Evolutionary conservation across 352 stramenopile species (phyloP).

Genomic region (Phytophthora cajani): DNA sequence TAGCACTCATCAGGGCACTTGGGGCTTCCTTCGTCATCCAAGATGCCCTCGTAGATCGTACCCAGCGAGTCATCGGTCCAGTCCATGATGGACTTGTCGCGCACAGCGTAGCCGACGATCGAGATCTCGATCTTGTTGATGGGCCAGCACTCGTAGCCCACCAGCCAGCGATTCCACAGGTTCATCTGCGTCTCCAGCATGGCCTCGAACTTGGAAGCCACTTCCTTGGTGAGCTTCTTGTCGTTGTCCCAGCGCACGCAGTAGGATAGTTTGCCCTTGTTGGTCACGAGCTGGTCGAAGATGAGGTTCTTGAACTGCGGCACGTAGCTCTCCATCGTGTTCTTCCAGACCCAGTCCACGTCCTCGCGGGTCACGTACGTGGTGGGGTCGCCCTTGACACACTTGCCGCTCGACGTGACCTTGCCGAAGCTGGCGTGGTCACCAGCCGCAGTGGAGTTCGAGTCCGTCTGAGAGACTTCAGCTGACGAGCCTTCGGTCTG

Average conservation of each 20-base stretch:
- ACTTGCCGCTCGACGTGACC: conserved; percentile 10
- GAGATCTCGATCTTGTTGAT: conserved; percentile 36
- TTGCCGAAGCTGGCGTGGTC: conserved; percentile 6
- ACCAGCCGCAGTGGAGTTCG: background rate
- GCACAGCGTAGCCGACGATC: conserved; percentile 45
- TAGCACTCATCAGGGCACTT: conserved; percentile 47
- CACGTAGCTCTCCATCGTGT: conserved; percentile 25
- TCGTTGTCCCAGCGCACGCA: conserved; percentile 17
- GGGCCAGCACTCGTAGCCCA: conserved; percentile 29
- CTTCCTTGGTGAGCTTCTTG: conserved; percentile 4
- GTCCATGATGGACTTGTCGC: conserved; percentile 42
- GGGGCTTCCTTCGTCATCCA: conserved; percentile 36
- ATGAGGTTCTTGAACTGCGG: conserved; percentile 22
- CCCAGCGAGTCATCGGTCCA: conserved; percentile 48
- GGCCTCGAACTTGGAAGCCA: conserved; percentile 17
- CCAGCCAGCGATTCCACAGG: conserved; percentile 12
- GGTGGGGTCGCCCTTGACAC: conserved; percentile 31
- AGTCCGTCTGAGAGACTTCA: background rate
- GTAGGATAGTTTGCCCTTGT: conserved; percentile 38
- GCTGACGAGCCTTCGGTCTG: background rate
- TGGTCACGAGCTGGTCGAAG: conserved; percentile 24
- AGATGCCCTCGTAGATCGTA: conserved; percentile 41
- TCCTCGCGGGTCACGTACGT: conserved; percentile 13
- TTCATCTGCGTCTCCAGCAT: conserved; percentile 18
- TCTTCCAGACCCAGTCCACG: conserved; percentile 29